These are phyloP conservation scores for Sugiyamaella japonica DNA, from an alignment of 1,139 yeast genomes.

Conservation along the genomic window DNA sequence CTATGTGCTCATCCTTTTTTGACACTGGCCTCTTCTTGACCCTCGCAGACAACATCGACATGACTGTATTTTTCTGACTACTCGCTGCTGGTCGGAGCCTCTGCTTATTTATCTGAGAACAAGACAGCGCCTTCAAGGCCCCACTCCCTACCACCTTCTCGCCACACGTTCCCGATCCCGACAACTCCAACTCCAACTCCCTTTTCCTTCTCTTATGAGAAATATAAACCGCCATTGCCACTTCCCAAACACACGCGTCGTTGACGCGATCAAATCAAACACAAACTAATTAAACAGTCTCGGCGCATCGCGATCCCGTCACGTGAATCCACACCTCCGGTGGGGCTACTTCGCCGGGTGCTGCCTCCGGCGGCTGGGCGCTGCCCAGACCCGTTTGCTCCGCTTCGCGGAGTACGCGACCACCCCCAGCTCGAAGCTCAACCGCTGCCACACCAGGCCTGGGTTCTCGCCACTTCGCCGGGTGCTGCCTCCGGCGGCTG, in stretches of 20 bases:
- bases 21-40: background rate
- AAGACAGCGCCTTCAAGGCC: background rate
- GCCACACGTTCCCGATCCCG: background rate
- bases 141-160: background rate
- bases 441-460: too few relatives aligned
- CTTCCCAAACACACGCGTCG: background rate
- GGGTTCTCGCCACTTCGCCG: too few relatives aligned
- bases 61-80: constrained; percentile 8
- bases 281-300: too few relatives aligned
- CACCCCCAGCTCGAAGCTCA: too few relatives aligned
- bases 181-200: background rate
- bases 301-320: too few relatives aligned
- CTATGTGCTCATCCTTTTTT: background rate
- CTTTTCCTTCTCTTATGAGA: constrained; percentile 8
- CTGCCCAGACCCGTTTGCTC: too few relatives aligned
- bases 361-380: too few relatives aligned
- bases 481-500: too few relatives aligned
- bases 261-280: background rate
- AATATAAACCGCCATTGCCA: constrained; percentile 7
- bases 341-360: too few relatives aligned
- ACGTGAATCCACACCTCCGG: too few relatives aligned
- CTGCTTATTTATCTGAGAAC: background rate
- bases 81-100: background rate
- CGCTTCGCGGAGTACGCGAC: background rate
- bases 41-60: constrained; percentile 10